Evolutionary conservation across 805 yeast species (phyloP), one percentile per base, ranked within the genome.

Genomic region (Dipodascus geniculatus): DNA sequence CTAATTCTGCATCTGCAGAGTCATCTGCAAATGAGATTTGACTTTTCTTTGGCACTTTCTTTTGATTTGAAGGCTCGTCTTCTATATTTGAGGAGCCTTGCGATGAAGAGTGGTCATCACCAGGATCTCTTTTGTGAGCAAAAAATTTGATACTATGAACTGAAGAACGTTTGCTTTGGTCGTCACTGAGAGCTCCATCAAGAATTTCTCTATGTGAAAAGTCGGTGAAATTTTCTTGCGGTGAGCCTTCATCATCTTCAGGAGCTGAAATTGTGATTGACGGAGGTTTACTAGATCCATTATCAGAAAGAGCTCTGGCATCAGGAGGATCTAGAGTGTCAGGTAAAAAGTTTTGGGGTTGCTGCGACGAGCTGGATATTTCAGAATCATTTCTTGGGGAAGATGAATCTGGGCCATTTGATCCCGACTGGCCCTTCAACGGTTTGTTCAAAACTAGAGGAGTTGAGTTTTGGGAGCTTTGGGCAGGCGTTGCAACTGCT

Each of bases 71-170:
- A 28, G 33, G 33, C 11, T 28, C 33, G 6, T 28, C 33, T 28
- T 28, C 33, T 6, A 6, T 11, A 28, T 28, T 28, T 28, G 11
- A 11, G 11, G 33, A 28, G 9, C 33, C 33, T 28, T 11, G 6
- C 6, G 33, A 28, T 6, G 33, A 28, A 28, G 11, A 6, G 9
- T 51, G 44, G 17, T 20, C 49, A 22, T 51, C 54, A 2, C 11
- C 3, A 2, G 11, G 22, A 3, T 47, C 24, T 23, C 23, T 20
- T 16, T 50, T 3, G 19, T 51, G 52, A 2, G 58, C 54, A 19
- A 55, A 53, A 3, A 55, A 19, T 49, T 53, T 55, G 31, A 55
- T 51, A 23, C 49, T 51, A 20, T 50, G 50, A 6, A 55, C 23
- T 8, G 57, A 54, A 38, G 44, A 38, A 3, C 44, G 4, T 38